Percentiles rank a stretch among this genome's conserved stretches.
Conservation (phyloP, 1,139 yeast genomes). For the Taphrina wiesneri region DNA sequence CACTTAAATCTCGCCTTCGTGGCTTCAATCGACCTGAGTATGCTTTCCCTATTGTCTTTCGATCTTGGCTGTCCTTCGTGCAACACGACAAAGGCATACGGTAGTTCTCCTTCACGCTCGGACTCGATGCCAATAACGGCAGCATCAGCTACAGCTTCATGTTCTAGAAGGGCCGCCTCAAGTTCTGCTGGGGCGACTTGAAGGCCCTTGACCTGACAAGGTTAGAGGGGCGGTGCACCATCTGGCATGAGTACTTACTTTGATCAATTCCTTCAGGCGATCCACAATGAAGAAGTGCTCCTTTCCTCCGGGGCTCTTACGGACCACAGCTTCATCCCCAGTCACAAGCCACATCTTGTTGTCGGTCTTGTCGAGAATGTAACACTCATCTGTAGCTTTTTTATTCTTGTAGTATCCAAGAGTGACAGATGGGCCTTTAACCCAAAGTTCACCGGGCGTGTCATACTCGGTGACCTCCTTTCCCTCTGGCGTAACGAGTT, state of each 20-base stretch:
- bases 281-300: conserved; percentile 62
- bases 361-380: conserved; percentile 41
- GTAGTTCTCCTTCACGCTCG: conserved; percentile 47
- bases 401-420: conserved; percentile 56
- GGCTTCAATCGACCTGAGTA: conserved; percentile 46
- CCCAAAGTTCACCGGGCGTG: conserved; percentile 74
- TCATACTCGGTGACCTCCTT: conserved; percentile 52
- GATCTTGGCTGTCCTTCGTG: conserved; percentile 38
- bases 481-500: conserved; percentile 50
- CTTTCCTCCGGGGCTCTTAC: conserved; percentile 41
- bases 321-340: conserved; percentile 62
- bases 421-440: conserved; percentile 67
- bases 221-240: conserved; percentile 45
- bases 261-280: conserved; percentile 68
- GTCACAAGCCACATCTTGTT: conserved; percentile 66
- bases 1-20: conserved; percentile 48
- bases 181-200: conserved; percentile 81
- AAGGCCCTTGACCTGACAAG: conserved; percentile 62
- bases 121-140: conserved; percentile 48
- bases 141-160: conserved; percentile 45
- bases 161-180: conserved; percentile 62
- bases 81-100: conserved; percentile 47
- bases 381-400: conserved; percentile 47
- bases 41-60: conserved; percentile 23
- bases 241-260: conserved; percentile 49